Base-by-base conservation (phyloP, 345 rosid genomes). In the Triadica sebifera region DNA sequence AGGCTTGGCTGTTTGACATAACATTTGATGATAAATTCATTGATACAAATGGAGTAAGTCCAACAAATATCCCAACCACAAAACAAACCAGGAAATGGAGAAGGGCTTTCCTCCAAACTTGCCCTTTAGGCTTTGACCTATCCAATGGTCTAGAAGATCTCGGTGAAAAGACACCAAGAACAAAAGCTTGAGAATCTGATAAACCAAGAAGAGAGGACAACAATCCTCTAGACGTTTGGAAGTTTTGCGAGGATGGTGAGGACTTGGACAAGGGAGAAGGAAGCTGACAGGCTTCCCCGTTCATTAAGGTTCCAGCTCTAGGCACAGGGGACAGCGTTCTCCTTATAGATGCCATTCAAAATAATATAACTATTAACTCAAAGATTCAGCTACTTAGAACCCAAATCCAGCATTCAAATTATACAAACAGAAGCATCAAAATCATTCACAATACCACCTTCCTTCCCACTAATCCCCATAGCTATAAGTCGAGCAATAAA, bases 261-360 rank as follows among this genome's bases (percentile, higher is more conserved):
- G 87, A 83, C 74, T 82, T 88, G 4, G 91, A 86, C 70, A 88
- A 71, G 11, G 90, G 89, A 69, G 90, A 90, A 80, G 94, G 80
- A 62, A 76, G 85, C 3, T 77, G 78, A 76, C 78, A 79, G 58
- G 83, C 89, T 72, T 86, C 91, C 19, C 89, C 89, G 65, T 67
- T 85, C 63, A 73, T 37, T 16, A 70, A 70, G 62, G 75, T 64
- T 55, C 89, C 90, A 8, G 81, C 81, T 63, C 86, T 75, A 58
- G 89, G 86, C 57, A 90, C 81, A 0, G 90, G 91, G 57, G 88
- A 85, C 75, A 83, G 67, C 43, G 89, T 77, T 79, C 91, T 85
- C 80, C 90, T 84, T 68, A 90, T 84, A 58, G 91, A 88, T 67
- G 91, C 87, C 94, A 88, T 88, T n/a, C 66, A 50, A n/a, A 82